Conservation (phyloP, 306 rosid species). For the Trifolium pratense region DNA sequence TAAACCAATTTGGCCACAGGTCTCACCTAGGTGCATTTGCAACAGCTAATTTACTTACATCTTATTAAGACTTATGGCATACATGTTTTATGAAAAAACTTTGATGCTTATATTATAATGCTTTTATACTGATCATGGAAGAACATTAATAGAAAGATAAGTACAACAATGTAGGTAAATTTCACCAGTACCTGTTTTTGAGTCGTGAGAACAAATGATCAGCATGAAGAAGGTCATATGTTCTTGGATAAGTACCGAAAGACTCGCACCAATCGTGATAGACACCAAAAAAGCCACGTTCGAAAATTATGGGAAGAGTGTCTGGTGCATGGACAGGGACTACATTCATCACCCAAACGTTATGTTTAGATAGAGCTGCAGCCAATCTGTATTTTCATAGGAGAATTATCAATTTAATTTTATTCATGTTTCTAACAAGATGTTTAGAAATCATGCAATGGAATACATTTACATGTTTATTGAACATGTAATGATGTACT, state of each 20-base stretch:
- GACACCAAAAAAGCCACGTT: slow-evolving; percentile 85
- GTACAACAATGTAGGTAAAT: background rate
- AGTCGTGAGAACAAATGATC: slow-evolving; percentile 97
- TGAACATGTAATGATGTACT: slow-evolving; percentile 20
- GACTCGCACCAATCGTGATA: slow-evolving; percentile 99
- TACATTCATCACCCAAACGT: slow-evolving; percentile 98
- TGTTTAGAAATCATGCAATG: background rate
- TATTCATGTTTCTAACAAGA: slow-evolving; percentile 9
- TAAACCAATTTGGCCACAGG: slow-evolving; percentile 8
- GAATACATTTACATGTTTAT: background rate
- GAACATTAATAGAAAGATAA: background rate
- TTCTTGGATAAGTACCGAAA: slow-evolving; percentile 86
- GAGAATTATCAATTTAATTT: slow-evolving; percentile 20
- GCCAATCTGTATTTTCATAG: slow-evolving; percentile 66
- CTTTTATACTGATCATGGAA: background rate
- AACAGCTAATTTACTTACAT: background rate
- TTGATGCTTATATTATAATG: too few species aligned
- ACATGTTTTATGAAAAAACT: background rate
- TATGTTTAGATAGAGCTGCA: slow-evolving; percentile 76
- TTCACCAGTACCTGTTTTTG: slow-evolving; percentile 68
- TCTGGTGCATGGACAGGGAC: slow-evolving; percentile 83
- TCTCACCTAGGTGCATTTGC: background rate
- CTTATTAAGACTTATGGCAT: background rate
- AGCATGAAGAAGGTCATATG: slow-evolving; percentile 91
- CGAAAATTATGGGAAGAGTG: slow-evolving; percentile 85